phyloP scores from a whole-genome alignment of 495 filamentous ascomycete species.

The Trichoderma reesei region DNA sequence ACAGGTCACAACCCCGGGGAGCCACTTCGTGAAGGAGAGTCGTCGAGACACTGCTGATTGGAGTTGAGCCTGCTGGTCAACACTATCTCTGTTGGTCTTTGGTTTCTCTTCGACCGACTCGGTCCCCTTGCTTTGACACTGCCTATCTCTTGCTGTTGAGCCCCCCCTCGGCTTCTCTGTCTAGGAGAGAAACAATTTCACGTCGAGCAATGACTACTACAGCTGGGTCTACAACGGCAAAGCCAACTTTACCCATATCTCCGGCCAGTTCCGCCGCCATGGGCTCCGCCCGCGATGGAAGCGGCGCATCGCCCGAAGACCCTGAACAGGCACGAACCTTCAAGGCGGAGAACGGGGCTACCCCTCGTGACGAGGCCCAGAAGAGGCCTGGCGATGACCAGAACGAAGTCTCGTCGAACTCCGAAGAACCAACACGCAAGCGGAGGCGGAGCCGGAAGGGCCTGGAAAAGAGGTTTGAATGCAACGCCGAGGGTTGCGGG shows the following conservation, averaged over 20 bases:
- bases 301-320: slow-evolving; percentile 19
- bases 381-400: slow-evolving; percentile 29
- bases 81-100: not conserved
- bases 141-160: not conserved
- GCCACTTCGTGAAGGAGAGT: not conserved
- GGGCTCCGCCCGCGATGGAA: slow-evolving; percentile 26
- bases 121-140: not conserved
- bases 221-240: slow-evolving; percentile 7
- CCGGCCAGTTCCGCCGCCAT: slow-evolving; percentile 28
- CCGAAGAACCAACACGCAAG: slow-evolving; percentile 52
- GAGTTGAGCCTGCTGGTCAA: not conserved
- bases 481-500: slow-evolving; percentile 77
- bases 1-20: not conserved
- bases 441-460: slow-evolving; percentile 78
- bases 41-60: not conserved
- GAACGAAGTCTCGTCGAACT: slow-evolving; percentile 41
- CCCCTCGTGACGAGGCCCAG: slow-evolving; percentile 28
- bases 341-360: slow-evolving; percentile 28
- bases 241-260: slow-evolving; percentile 24
- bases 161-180: not conserved
- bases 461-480: slow-evolving; percentile 90
- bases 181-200: not conserved
- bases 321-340: slow-evolving; percentile 34
- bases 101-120: not conserved
- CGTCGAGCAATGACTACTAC: not conserved